Base-by-base conservation (phyloP, 2,329 filamentous ascomycete species). In the Geosmithia flava region DNA sequence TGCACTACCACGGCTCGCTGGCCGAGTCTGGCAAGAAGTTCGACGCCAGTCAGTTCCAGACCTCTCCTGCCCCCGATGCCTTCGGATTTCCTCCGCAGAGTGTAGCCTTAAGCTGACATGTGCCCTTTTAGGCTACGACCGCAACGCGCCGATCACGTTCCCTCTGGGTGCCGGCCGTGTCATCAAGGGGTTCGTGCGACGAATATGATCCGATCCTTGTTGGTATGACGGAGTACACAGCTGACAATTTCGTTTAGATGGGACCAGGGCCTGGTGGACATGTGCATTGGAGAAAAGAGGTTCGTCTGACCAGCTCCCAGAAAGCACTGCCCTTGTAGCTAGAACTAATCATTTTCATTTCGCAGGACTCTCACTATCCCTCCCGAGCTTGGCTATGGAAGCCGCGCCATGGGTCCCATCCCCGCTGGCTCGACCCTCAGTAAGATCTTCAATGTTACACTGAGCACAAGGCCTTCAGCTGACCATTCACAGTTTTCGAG, bases 271-370 rank as follows among this genome's bases (percentile, higher is more conserved):
- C 76, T 97, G 40, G 58, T 93, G 48, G 87, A 87, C 60, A 96
- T 97, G 90, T 97, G 93, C 68, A 85, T 94, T 57, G 91, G 93
- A 53, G 91, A 97, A 74, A 91, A 90, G 74, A 79, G 76, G 74
- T 72, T 57, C 67, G 66, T 56, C 37, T 11, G 20, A 8, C 17
- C 45, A 42, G 40, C 3, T 44, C 19, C 42, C 11, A 5, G 17
- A 17, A 20, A 20, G 13, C 42, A 20, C 16, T 44, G 15, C 19
- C 20, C 6, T 23, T 44, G 7, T 5, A 10, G 19, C 17, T 20
- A 23, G 15, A n/a, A 33, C 8, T 52, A 27, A 44, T 16, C 13
- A 11, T 27, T 37, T 6, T 37, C 33, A 37, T 37, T 13, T 23
- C 42, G 11, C 42, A 78, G 85, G 56, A 91, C 80, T 48, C 69